phyloP scores from a whole-genome alignment of 306 rosid genomes.

The Morella rubra region DNA sequence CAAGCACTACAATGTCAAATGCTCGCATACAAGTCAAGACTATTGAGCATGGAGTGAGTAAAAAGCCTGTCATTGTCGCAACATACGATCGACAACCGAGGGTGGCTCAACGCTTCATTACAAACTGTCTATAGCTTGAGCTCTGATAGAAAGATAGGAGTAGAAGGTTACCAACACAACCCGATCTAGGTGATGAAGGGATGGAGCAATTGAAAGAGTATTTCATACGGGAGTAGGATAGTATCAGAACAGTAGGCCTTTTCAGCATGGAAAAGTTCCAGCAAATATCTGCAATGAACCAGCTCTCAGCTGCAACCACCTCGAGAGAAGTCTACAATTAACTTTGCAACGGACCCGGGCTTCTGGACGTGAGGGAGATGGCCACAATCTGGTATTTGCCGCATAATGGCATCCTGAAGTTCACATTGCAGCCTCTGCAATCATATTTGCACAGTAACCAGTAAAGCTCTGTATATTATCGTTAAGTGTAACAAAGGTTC shows the following conservation, averaged over 20 bases:
- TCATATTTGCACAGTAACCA: not conserved
- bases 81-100: no score
- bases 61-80: no score
- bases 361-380: slow-evolving; percentile 59
- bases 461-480: not conserved
- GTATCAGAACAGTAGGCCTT: not conserved
- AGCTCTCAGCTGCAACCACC: slow-evolving; percentile 8
- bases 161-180: no score
- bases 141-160: no score
- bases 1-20: no score
- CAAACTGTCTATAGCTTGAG: no score
- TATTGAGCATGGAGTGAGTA: no score
- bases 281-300: not conserved
- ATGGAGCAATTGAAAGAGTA: no score
- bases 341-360: slow-evolving; percentile 34
- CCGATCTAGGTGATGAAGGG: no score
- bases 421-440: slow-evolving; percentile 54
- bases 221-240: not conserved
- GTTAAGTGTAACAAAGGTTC: not conserved
- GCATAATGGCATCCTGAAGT: slow-evolving; percentile 37
- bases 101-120: no score
- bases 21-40: no score
- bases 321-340: slow-evolving; percentile 36
- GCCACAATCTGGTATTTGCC: slow-evolving; percentile 37
- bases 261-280: not conserved